Conservation (phyloP, 2,329 filamentous ascomycete species). For the Aspergillus versicolor region DNA sequence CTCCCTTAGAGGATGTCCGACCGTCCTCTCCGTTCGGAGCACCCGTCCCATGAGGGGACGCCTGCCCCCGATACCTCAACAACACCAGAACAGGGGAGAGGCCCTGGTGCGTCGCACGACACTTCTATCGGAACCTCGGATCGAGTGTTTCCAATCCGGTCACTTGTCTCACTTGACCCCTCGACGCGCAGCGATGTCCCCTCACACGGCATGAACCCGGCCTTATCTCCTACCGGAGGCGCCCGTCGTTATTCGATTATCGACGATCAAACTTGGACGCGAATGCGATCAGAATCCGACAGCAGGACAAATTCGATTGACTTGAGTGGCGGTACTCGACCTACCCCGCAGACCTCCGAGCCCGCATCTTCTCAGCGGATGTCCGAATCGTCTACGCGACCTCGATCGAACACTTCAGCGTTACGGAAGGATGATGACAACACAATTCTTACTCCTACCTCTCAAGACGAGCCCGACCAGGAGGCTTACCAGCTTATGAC, state of each 20-base stretch:
- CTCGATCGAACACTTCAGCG: background rate
- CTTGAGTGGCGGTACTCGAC: background rate
- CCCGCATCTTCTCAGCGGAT: conserved; percentile 2
- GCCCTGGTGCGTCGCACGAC: background rate
- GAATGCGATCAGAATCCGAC: conserved; percentile 17
- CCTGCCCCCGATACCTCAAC: background rate
- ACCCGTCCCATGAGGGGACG: background rate
- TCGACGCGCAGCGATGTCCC: conserved; percentile 36
- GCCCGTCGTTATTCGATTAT: conserved; percentile 30
- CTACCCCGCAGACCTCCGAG: background rate
- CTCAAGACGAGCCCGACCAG: conserved; percentile 3
- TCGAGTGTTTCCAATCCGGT: conserved; percentile 77
- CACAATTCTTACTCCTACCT: background rate
- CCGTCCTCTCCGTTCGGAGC: background rate
- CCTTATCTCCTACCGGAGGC: conserved; percentile 19
- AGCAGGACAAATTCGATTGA: background rate
- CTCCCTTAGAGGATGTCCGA: background rate
- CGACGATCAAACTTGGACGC: conserved; percentile 25
- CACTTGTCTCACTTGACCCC: conserved; percentile 71
- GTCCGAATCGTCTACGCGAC: background rate
- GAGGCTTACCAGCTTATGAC: conserved; percentile 59
- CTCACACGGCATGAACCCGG: conserved; percentile 10
- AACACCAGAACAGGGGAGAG: background rate
- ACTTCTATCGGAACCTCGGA: conserved; percentile 39
- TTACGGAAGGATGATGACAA: background rate